Base-by-base conservation (phyloP, 2,329 filamentous ascomycete species). In the Calonectria leucothoes region DNA sequence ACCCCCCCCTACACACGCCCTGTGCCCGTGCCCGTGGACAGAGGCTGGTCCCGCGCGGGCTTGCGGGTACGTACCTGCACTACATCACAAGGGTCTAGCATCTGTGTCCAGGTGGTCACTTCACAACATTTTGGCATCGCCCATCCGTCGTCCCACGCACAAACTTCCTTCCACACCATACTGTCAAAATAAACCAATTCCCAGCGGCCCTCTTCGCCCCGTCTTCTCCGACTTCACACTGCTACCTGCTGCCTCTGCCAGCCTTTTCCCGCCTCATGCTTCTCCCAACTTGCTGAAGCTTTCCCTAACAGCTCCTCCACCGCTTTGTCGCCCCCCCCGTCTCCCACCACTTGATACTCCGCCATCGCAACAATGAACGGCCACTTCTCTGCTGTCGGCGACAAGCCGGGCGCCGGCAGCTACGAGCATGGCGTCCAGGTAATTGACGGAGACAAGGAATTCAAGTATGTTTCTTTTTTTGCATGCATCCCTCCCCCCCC, bases 391-490 rank as follows among this genome's bases (percentile, higher is more conserved):
- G 88, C 91, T 69, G 91, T 94, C 83, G 93, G 93, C 87, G 89
- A 92, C 74, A 88, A 89, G 86, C 89, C 91, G 81, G 87, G 88
- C 75, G 88, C 89, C 78, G 89, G 91, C 82, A 89, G 92, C 77
- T 98, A 96, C 85, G 94, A 95, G 82, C 94, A 98, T 90, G 97
- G 97, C 82, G 94, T 98, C 82, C 97, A 99, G 87, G 95, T 99
- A 80, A 95, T 99, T 82, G 95, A 98, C 84, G 85, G 85, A 75
- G 96, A 96, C 87, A 98, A 98, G 88, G 91, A 95, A 81, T 99
- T 98, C 92, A 98, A 98, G 95, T 98, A 91, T 77, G 93, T 83
- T 52, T 98, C 91, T 77, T 93, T 83, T 52, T 79, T 66, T 78
- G 7, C 55, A 8, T 52, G n/a, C n/a, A n/a, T n/a, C n/a, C 23